phyloP scores from a whole-genome alignment of 2,329 filamentous ascomycete genomes.

The Cryphonectria carpinicola region DNA sequence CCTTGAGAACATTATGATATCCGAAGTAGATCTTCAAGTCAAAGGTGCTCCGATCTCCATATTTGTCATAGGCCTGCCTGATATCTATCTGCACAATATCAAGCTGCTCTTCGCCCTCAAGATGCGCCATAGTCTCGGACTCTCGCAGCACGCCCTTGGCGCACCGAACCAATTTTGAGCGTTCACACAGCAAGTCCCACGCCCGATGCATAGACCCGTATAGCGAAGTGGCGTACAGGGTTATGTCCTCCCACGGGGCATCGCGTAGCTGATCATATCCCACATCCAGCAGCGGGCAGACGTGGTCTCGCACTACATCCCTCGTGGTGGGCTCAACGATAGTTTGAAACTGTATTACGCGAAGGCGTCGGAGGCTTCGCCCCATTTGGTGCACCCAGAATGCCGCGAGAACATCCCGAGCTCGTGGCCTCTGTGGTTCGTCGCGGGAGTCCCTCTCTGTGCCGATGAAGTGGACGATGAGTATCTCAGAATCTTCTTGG shows the following conservation, averaged over 20 bases:
- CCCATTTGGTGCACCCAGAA: conserved; percentile 10
- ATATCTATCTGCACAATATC: conserved; percentile 2
- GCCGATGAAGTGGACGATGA: conserved; percentile 5
- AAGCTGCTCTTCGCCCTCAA: neutral
- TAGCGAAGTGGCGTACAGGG: neutral
- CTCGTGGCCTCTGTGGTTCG: neutral
- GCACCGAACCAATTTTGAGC: conserved; percentile 5
- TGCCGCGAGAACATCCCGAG: conserved; percentile 8
- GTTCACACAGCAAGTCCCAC: neutral
- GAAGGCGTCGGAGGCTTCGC: conserved; percentile 3
- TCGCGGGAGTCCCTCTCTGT: conserved; percentile 1
- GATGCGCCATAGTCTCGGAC: neutral
- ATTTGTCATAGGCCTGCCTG: neutral
- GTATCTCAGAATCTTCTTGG: neutral
- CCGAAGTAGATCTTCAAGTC: conserved; percentile 6
- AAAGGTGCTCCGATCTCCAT: neutral
- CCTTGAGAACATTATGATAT: neutral
- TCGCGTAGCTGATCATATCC: neutral
- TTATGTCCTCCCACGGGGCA: neutral
- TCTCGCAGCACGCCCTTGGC: neutral
- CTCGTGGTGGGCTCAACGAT: conserved; percentile 8
- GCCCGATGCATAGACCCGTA: neutral
- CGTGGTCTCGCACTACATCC: neutral
- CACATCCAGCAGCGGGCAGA: conserved; percentile 2
- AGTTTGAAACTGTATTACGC: conserved; percentile 2